Conservation (phyloP, 2,329 filamentous ascomycete species). For the Penicillium italicum region DNA sequence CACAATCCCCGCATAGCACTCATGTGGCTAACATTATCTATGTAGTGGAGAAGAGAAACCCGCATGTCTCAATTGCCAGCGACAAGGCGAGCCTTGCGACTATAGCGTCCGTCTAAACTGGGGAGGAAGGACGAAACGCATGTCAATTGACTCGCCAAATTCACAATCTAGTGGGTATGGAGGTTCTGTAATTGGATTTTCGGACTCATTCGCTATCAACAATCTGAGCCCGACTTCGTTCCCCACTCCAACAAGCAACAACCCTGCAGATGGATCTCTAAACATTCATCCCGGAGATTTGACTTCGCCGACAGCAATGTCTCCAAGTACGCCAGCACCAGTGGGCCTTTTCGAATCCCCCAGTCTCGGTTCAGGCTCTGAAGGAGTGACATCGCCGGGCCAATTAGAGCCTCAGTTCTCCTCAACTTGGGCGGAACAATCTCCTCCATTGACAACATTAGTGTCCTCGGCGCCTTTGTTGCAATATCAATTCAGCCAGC, state of each 20-base stretch:
- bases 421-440: conserved; percentile 23
- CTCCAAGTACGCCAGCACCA: conserved; percentile 13
- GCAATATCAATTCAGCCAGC: conserved; percentile 16
- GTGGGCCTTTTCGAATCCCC: conserved; percentile 17
- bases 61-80: conserved; percentile 67
- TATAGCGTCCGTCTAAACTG: conserved; percentile 79
- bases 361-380: conserved; percentile 8
- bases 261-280: conserved; percentile 13
- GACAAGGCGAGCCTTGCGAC: conserved; percentile 70
- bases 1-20: not conserved
- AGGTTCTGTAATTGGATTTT: conserved; percentile 17
- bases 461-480: conserved; percentile 17
- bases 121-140: conserved; percentile 66
- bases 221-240: conserved; percentile 8
- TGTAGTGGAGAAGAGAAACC: conserved; percentile 70
- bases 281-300: conserved; percentile 11
- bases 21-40: conserved; percentile 11
- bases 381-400: conserved; percentile 10
- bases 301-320: conserved; percentile 14
- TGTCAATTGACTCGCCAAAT: conserved; percentile 37
- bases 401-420: conserved; percentile 14
- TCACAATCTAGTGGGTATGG: conserved; percentile 29
- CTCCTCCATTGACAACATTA: conserved; percentile 13
- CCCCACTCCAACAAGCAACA: conserved; percentile 10
- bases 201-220: conserved; percentile 10